Base-by-base conservation (phyloP, 169 alveolate genomes). In the Plasmodium sp. region DNA sequence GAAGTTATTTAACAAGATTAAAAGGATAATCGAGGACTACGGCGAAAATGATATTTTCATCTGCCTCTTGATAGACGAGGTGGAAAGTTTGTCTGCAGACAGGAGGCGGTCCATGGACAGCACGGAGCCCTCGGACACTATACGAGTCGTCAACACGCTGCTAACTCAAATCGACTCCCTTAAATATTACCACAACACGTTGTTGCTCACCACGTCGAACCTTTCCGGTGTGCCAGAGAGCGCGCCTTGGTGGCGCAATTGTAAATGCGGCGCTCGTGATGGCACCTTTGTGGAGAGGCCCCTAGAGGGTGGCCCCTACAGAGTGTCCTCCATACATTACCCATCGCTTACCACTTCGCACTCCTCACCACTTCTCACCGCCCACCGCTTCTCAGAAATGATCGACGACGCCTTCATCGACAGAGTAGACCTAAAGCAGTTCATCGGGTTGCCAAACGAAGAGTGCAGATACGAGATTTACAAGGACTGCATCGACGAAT, bases 401-500 rank as follows among this genome's bases (percentile, higher is more conserved):
- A 95, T 96, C 45, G 98, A 97, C 82, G 96, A 95, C 6, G 98
- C 98, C 18, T 96, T 97, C 83, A 27, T 97, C 33, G 98, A 96
- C 41, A 51, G 98, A 67, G 98, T 97, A 5, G 98, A 97, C 81
- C 77, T 97, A 51, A 97, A 96, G 72, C 95, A 88, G 22, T 95
- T 73, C 74, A 95, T 97, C 22, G 97, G 97, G 9, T 84, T 90
- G 18, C 98, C 98, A 5, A 93, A 94, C 71, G 92, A 58, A 54
- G 84, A 90, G 18, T 93, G 97, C 34, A 82, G 98, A 82, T 95
- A 93, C 72, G 96, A 93, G 48, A 97, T 97, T n/a, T 90, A 96
- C 73, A 84, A 71, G 81, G 97, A 93, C 56, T 96, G 97, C 86
- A 79, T 96, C 56, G 84, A 93, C n/a, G 97, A 96, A 83, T 73